A percentile compares a stretch with the other conserved stretches of the same genome.
Conservation (phyloP, 768 basidiomycete genomes). For the Termitomyces sp. region DNA sequence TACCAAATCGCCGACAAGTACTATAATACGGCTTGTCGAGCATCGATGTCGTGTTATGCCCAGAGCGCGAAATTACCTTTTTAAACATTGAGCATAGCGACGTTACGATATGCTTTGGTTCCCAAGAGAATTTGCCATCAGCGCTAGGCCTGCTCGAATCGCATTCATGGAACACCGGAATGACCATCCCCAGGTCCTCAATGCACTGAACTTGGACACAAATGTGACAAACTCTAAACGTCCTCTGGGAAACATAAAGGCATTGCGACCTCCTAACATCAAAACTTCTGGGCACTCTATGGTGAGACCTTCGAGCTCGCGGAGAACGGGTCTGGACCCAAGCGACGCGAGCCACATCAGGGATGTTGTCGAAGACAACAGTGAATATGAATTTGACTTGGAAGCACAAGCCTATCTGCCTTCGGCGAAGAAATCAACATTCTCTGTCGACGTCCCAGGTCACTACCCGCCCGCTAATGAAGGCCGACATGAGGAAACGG, state of each 20-base stretch:
- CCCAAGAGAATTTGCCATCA: not conserved
- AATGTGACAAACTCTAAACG: not conserved
- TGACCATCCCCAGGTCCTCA: not conserved
- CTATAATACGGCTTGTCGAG: not conserved
- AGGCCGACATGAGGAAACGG: not conserved
- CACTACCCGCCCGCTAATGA: not conserved
- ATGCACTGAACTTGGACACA: no score
- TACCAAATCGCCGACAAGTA: not conserved
- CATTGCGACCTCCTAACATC: no score
- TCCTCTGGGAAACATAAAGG: no score
- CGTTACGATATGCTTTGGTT: not conserved
- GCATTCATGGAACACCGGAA: not conserved
- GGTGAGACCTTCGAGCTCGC: not conserved
- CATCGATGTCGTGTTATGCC: not conserved
- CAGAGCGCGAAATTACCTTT: not conserved
- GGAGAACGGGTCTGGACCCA: not conserved
- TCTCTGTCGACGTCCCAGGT: not conserved
- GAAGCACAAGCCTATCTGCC: not conserved
- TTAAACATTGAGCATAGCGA: not conserved
- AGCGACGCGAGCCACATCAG: not conserved
- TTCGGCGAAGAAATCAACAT: not conserved
- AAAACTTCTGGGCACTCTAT: no score
- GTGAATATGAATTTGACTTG: not conserved
- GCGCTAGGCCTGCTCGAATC: not conserved
- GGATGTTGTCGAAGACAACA: not conserved